Conservation (phyloP, 2,329 filamentous ascomycete genomes). For the Aspergillus bombycis region DNA sequence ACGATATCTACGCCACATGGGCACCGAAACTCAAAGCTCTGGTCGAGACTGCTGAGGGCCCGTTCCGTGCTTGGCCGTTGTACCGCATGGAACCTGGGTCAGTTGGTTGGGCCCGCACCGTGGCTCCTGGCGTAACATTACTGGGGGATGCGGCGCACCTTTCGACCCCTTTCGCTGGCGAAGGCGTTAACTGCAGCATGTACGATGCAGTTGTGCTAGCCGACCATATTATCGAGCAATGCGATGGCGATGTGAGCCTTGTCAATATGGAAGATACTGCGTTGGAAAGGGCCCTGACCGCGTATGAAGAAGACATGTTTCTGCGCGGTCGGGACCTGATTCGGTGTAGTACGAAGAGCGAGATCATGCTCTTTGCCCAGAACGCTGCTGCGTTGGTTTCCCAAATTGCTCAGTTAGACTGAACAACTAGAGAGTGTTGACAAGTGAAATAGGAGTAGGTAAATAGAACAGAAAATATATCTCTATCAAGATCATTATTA, state of each 20-base stretch:
- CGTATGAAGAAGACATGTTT: constrained; percentile 11
- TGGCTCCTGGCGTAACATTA: constrained; percentile 28
- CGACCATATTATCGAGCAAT: constrained; percentile 10
- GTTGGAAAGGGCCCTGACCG: not conserved
- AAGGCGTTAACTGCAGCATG: constrained; percentile 37
- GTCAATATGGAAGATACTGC: not conserved
- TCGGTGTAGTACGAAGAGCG: not conserved
- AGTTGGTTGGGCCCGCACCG: constrained; percentile 23
- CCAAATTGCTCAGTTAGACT: not conserved
- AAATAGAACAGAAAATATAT: no score
- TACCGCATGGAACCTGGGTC: constrained; percentile 24
- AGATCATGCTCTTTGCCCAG: not conserved
- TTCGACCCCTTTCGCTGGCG: constrained; percentile 30
- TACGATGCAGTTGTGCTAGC: constrained; percentile 28
- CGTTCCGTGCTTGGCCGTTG: constrained; percentile 28
- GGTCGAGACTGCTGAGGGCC: constrained; percentile 21
- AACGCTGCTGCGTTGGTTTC: not conserved
- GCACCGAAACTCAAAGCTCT: constrained; percentile 22
- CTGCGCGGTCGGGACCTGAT: not conserved
- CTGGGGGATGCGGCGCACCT: constrained; percentile 36
- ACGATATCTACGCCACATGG: constrained; percentile 11
- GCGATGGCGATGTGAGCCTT: not conserved
- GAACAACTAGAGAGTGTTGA: no score
- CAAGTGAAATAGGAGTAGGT: no score
- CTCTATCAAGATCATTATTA: no score